Conservation (phyloP, 225 moss, liverwort and hornwort species). For the Straminergon stramineum region DNA sequence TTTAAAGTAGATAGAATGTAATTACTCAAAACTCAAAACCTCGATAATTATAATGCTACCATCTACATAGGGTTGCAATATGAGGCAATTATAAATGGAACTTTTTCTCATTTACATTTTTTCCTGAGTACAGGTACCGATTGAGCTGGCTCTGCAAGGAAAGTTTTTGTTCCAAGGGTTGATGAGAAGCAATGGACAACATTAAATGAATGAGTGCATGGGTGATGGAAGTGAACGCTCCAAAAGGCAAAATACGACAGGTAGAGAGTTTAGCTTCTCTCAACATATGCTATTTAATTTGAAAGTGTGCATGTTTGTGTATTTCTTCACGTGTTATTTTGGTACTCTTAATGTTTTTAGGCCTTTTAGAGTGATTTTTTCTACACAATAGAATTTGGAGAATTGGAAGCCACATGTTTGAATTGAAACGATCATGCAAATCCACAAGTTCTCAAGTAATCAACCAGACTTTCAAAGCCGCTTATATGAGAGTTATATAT, state of each 20-base stretch:
- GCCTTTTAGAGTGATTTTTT: slow-evolving; percentile 30
- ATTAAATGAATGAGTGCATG: slow-evolving; percentile 18
- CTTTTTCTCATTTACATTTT: not conserved
- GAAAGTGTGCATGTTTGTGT: not conserved
- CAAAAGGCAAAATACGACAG: slow-evolving; percentile 29
- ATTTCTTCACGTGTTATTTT: not conserved
- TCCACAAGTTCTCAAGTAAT: slow-evolving; percentile 19
- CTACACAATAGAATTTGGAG: slow-evolving; percentile 30
- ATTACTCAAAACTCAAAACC: no score
- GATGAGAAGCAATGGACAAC: slow-evolving; percentile 23
- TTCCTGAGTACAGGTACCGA: slow-evolving; percentile 8
- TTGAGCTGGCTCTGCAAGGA: slow-evolving; percentile 24
- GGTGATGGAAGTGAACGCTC: slow-evolving; percentile 25
- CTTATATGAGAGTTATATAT: not conserved
- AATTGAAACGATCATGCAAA: not conserved
- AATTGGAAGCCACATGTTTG: slow-evolving; percentile 26
- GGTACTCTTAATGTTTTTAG: not conserved
- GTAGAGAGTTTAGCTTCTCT: not conserved
- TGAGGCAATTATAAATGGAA: not conserved
- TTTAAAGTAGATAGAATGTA: no score
- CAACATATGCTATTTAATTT: not conserved
- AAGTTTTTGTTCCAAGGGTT: slow-evolving; percentile 48
- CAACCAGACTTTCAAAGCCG: not conserved
- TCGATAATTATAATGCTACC: no score
- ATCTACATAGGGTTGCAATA: no score